Base-by-base conservation (phyloP, 1,284 basidiomycete species). In the Meripilus lineatus region DNA sequence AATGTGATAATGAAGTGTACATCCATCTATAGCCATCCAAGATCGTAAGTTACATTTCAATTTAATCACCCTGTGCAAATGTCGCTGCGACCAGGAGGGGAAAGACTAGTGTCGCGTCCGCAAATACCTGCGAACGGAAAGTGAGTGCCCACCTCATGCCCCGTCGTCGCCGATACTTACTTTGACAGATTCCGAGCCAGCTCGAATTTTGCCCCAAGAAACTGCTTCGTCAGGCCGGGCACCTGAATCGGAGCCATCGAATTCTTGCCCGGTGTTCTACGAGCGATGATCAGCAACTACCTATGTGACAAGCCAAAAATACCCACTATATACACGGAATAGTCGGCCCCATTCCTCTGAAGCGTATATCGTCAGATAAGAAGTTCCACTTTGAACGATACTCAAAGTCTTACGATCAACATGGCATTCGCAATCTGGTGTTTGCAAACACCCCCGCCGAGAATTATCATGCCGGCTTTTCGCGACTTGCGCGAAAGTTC, bases 381-480 rank as follows among this genome's bases (percentile, higher is more conserved):
- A 17, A 40, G 10, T 30, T 38, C 36, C 24, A 22, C 11, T 15
- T 20, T 10, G 30, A 20, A 38, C 15, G 7, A 7, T 18, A 23
- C 15, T 32, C 45, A 46, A 8, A 4, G 10, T 65, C 74, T 59
- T 63, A 95, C 93, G 60, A 99, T 97, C 18, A 99, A 72, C 96
- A 99, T 98, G 1, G 95, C 94, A 59, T 99, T 99, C 14, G 94
- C 94, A 47, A 99, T 97, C 62, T 99, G 96, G 63, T 99, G 96
- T 66, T 99, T 99, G 74, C 95, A 98, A 6, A 99, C 95, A 1
- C 96, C 96, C 13, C 96, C 96, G 11, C 96, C 96, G 5, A 99
- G 79, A 45, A 99, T 85, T 57, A 99, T 94, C 92, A 99, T 99
- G 2, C 96, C 96, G 4, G 96, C 96, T 65, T 94, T 95, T 52